phyloP scores from a whole-genome alignment of 139 green algal genomes.

The Parachlorella kessleri region DNA sequence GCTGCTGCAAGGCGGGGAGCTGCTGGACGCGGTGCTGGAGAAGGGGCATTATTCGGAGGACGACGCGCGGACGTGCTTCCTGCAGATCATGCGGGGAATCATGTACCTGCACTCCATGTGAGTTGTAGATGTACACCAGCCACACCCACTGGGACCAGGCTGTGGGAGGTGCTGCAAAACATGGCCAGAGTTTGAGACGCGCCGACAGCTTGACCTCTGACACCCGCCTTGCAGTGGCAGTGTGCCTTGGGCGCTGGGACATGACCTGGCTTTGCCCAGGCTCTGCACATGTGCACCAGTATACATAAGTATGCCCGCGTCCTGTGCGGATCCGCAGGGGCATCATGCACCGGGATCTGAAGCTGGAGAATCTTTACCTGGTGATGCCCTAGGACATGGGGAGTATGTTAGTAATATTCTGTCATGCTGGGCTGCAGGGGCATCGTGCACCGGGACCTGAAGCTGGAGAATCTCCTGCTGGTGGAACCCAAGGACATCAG shows the following conservation, averaged over 20 bases:
- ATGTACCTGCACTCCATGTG: conserved; percentile 85
- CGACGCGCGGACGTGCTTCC: conserved; percentile 76
- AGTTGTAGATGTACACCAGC: conserved; percentile 7
- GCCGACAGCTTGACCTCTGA: too few relatives aligned
- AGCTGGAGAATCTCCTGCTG: conserved; percentile 96
- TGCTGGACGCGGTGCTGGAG: conserved; percentile 84
- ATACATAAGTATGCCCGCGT: too few relatives aligned
- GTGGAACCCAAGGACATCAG: conserved; percentile 66
- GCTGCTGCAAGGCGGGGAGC: conserved; percentile 79
- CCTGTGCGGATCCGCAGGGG: too few relatives aligned
- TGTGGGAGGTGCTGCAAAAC: too few relatives aligned
- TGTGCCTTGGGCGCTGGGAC: too few relatives aligned
- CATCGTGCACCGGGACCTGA: conserved; percentile 88
- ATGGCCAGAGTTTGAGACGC: too few relatives aligned
- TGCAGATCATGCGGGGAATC: conserved; percentile 81
- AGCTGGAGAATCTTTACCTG: conserved; percentile 96
- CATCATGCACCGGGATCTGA: conserved; percentile 88
- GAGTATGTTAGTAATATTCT: too few relatives aligned
- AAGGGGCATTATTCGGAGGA: conserved; percentile 77
- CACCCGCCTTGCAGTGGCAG: too few relatives aligned
- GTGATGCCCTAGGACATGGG: conserved; percentile 65
- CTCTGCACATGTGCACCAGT: too few relatives aligned
- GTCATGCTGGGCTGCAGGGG: too few relatives aligned
- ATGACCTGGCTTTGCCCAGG: too few relatives aligned
- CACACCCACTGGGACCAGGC: too few relatives aligned